Evolutionary conservation across 768 basidiomycete genomes (phyloP).

Genomic region (Russula ochroleuca): DNA sequence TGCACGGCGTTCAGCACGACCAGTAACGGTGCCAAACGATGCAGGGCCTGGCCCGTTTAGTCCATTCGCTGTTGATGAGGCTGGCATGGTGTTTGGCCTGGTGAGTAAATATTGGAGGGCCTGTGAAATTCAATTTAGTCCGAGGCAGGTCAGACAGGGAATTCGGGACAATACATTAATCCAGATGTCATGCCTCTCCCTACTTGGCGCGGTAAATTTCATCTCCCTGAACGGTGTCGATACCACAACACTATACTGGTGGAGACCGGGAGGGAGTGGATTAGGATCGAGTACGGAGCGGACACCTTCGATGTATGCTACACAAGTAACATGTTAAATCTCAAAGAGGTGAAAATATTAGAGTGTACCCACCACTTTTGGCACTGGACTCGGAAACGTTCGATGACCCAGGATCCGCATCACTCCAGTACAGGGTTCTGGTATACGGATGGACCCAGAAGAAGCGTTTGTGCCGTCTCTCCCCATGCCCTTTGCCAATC

Average conservation of each 20-base stretch:
- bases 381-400: constrained; percentile 89
- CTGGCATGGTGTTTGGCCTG: constrained; percentile 48
- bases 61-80: constrained; percentile 28
- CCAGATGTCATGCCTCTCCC: constrained; percentile 98
- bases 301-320: constrained; percentile 92
- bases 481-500: constrained; percentile 87
- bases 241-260: constrained; percentile 89
- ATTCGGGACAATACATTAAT: constrained; percentile 56
- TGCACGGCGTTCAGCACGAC: constrained; percentile 36
- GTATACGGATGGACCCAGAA: constrained; percentile 99
- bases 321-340: constrained; percentile 10
- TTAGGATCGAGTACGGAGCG: constrained; percentile 91
- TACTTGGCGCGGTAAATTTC: constrained; percentile 95
- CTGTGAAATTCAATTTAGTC: constrained; percentile 39
- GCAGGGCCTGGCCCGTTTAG: constrained; percentile 19
- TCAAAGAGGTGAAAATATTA: background rate
- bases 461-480: constrained; percentile 88
- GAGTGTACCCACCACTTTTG: constrained; percentile 79
- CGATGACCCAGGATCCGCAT: constrained; percentile 85
- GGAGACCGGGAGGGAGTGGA: constrained; percentile 90
- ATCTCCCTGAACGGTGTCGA: constrained; percentile 93
- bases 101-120: constrained; percentile 87
- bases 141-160: constrained; percentile 21
- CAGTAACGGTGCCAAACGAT: constrained; percentile 34
- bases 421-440: constrained; percentile 96